phyloP scores from a whole-genome alignment of 768 basidiomycete species.

The Russula foetens region DNA sequence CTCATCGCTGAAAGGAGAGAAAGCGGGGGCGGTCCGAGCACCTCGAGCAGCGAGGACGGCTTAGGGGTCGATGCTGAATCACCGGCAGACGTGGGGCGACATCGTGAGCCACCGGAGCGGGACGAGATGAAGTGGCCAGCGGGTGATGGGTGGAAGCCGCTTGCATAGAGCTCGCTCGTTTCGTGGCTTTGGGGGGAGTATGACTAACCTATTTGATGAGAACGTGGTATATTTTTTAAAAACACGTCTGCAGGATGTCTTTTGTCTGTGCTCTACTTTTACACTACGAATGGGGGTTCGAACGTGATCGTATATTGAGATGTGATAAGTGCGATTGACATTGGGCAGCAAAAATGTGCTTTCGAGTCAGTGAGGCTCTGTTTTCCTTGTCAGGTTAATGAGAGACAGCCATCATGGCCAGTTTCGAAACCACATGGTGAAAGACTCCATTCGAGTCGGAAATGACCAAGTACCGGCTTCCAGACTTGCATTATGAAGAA shows the following conservation, averaged over 20 bases:
- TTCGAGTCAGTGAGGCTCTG: no score
- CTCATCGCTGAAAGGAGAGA: constrained; percentile 33
- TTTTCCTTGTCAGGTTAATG: no score
- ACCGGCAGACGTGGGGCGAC: constrained; percentile 9
- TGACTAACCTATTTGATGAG: background rate
- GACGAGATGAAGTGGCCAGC: constrained; percentile 57
- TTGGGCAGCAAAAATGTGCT: no score
- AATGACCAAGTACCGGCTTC: background rate
- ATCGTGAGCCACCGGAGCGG: constrained; percentile 26
- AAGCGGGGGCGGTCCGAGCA: constrained; percentile 18
- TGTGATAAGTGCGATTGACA: background rate
- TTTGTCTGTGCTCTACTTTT: background rate
- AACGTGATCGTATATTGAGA: background rate
- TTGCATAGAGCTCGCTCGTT: constrained; percentile 20
- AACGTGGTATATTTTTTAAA: background rate
- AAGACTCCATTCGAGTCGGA: background rate
- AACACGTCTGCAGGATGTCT: background rate
- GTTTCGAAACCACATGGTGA: no score
- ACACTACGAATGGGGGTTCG: background rate
- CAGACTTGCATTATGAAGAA: no score
- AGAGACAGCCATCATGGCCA: no score
- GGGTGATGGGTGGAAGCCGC: constrained; percentile 46
- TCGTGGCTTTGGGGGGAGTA: background rate
- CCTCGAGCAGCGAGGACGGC: constrained; percentile 20
- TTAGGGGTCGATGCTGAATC: constrained; percentile 18